phyloP scores from a whole-genome alignment of 371 early-diverging fungal species.

The Mycotypha africana region DNA sequence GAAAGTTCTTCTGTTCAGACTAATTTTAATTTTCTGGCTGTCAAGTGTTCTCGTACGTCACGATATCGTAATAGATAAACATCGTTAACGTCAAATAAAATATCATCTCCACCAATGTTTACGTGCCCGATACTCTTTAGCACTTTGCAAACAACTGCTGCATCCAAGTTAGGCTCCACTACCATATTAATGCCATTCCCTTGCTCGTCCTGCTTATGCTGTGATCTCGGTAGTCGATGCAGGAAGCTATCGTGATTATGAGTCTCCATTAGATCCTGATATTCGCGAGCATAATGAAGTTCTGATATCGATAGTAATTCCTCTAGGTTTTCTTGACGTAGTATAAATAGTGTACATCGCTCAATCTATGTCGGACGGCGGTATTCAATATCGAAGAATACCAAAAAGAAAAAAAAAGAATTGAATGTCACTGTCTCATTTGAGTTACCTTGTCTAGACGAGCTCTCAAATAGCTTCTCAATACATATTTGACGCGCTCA shows the following conservation, averaged over 20 bases:
- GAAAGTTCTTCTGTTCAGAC: no score
- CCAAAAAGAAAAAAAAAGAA: no score
- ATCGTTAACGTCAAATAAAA: constrained; percentile 7
- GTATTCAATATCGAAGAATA: background rate
- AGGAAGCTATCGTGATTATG: constrained; percentile 52
- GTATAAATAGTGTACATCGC: constrained; percentile 31
- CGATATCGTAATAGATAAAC: constrained; percentile 23
- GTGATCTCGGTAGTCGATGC: constrained; percentile 42
- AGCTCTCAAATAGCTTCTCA: constrained; percentile 69
- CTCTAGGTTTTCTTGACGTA: constrained; percentile 25
- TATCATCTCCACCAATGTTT: background rate
- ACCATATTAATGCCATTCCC: constrained; percentile 40
- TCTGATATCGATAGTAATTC: constrained; percentile 44
- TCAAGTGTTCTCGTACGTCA: constrained; percentile 15
- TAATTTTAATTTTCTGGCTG: constrained; percentile 16
- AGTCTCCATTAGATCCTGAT: constrained; percentile 32
- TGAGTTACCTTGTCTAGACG: constrained; percentile 64
- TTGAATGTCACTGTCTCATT: no score
- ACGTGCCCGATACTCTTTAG: constrained; percentile 50
- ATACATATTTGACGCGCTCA: constrained; percentile 74
- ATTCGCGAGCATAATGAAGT: constrained; percentile 43
- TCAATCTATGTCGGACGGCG: constrained; percentile 52
- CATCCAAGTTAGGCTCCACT: constrained; percentile 60
- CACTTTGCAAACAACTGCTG: constrained; percentile 69
- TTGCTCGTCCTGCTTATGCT: constrained; percentile 54